Percentiles rank a stretch among this genome's conserved stretches.
Conservation (phyloP, 208 protist genomes). For the Acanthamoeba triangularis region DNA sequence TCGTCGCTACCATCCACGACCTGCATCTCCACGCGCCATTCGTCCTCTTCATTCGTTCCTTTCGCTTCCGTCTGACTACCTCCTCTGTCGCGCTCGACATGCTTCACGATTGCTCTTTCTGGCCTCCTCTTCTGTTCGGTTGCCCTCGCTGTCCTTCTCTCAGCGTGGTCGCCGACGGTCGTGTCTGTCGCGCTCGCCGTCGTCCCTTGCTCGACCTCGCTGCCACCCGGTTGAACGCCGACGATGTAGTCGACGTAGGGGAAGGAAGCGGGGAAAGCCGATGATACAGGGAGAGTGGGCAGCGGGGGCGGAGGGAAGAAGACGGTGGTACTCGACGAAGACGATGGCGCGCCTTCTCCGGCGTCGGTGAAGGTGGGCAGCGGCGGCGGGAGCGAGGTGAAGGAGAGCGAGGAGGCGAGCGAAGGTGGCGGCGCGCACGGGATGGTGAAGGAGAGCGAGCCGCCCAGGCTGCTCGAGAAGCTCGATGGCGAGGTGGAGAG, state of each 20-base stretch:
- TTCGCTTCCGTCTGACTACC: background rate
- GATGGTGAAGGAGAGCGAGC: constrained; percentile 46
- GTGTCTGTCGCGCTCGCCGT: background rate
- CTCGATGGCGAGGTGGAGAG: background rate
- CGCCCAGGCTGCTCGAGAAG: background rate
- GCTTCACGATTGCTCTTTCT: background rate
- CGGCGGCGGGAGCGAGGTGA: constrained; percentile 13
- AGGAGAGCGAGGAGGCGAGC: constrained; percentile 18
- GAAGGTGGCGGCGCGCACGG: constrained; percentile 10
- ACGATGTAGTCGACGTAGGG: constrained; percentile 42
- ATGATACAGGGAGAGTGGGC: background rate
- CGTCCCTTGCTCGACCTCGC: background rate
- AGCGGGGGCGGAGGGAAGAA: constrained; percentile 41
- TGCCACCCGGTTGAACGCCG: background rate
- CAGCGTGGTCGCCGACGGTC: background rate
- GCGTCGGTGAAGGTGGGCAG: background rate
- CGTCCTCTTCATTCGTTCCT: background rate
- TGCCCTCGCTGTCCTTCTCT: background rate
- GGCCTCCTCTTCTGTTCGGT: background rate
- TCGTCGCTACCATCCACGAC: background rate
- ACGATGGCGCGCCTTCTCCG: background rate
- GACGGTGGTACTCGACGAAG: background rate
- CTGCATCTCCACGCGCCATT: background rate
- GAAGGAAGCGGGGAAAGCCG: background rate
- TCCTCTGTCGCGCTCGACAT: background rate